Base-by-base conservation (phyloP, 306 rosid genomes). In the Vicia villosa region DNA sequence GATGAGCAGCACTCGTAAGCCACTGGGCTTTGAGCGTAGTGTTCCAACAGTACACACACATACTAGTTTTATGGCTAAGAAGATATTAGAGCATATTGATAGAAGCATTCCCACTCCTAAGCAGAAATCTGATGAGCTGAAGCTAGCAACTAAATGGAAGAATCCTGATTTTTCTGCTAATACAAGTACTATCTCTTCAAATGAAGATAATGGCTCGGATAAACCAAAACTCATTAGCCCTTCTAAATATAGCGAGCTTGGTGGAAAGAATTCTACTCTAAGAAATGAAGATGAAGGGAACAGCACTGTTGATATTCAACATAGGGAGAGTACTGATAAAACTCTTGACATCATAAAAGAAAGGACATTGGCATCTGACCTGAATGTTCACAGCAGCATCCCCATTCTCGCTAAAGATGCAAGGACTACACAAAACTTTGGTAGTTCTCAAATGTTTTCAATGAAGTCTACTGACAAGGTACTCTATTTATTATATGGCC, bases 1-100 rank as follows among this genome's bases (percentile, higher is more conserved):
- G 78, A 30, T 73, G 52, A 84, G 80, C 37, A 21, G 49, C 63
- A 63, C 50, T 76, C 77, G 62, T 47, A 80, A 82, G 79, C 68
- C 76, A 58, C 70, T 38, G 69, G 72, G 62, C 69, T 82, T 78
- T 65, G 77, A 78, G 68, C 68, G 50, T 9, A 73, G 88, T 54
- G 63, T 36, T 52, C 89, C 83, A 32, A 77, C 80, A 0, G 88
- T 85, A 43, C 96, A 80, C 79, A 85, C 79, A 72, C 90, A 82
- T 72, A 73, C 90, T 43, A 82, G 86, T 81, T 87, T 81, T 83
- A 81, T 93, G 83, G 96, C 97, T 38, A 85, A 86, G 85, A 79
- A 86, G 69, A 93, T 93, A 68, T 79, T 93, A 82, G 97, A 93
- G 68, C 98, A 86, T 73, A 72, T 90, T 50, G 87, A 83, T 75